Evolutionary conservation across 495 filamentous ascomycete genomes (phyloP), one percentile per base, ranked within the genome.

Genomic region (Penicillium egyptiacum): DNA sequence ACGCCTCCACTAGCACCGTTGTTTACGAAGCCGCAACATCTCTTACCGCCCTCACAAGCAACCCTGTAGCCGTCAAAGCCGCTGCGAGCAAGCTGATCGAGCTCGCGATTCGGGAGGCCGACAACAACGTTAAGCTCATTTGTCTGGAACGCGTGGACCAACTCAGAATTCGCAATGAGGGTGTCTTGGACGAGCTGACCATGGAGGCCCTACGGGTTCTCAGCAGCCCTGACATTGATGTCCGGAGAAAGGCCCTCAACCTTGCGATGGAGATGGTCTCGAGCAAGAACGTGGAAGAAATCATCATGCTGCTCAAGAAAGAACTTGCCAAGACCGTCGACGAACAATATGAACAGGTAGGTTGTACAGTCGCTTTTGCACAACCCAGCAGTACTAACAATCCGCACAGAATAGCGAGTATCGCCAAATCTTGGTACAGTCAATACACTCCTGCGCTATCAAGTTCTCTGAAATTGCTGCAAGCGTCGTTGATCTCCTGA

Each of bases 61-160:
- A 98, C 74, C 93, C 95, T 9, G 94, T 98, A 39, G 95, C 93
- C 39, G 93, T 99, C 44, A 99, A 98, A 72, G 95, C 95, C 40
- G 93, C 95, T 16, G 95, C 95, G 4, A 81, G 82, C 47, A 99
- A 99, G 69, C 93, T 98, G 70, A 96, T 96, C 54, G 95, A 99
- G 69, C 85, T 99, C 2, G 88, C 88, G 60, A 97, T 98, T 66
- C 93, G 92, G 73, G 94, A 97, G 72, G 88, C 94, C 4, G 94
- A 98, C 68, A 98, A 98, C 78, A 98, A 98, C 66, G 95, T 98
- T 55, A 98, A 98, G 75, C 86, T 98, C 28, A 98, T 98, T 64
- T 95, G 97, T 19, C 79, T 98, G 41, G 95, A 97, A 61, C 90
- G 92, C 39, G 93, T 99, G 28, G 89, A 98, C 66, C 88, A 95